phyloP scores from a whole-genome alignment of 2,329 filamentous ascomycete genomes.

The Pleurostoma richardsiae region DNA sequence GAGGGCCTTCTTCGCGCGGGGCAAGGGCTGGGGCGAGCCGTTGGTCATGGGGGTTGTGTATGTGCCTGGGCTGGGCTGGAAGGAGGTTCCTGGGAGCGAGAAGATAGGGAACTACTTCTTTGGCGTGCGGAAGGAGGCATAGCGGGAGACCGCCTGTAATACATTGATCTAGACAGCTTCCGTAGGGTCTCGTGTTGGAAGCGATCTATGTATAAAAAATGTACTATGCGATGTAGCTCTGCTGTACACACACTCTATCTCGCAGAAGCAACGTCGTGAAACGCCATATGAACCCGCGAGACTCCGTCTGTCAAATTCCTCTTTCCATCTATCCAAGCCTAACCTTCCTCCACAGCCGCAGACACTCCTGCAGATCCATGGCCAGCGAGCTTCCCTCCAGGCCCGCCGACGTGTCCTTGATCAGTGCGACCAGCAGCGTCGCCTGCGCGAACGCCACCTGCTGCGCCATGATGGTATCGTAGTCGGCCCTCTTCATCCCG shows the following conservation, averaged over 20 bases:
- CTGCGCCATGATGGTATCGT: slow-evolving; percentile 28
- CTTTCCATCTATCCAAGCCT: slow-evolving; percentile 35
- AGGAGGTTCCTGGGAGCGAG: slow-evolving; percentile 74
- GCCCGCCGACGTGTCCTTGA: slow-evolving; percentile 38
- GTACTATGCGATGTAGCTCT: too few species aligned
- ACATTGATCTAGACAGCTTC: not conserved
- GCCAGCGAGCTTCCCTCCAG: slow-evolving; percentile 38
- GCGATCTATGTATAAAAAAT: too few species aligned
- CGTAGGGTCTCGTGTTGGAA: not conserved
- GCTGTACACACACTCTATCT: too few species aligned
- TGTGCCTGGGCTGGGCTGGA: slow-evolving; percentile 88
- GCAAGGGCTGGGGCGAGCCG: slow-evolving; percentile 53
- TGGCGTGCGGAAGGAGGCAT: slow-evolving; percentile 54
- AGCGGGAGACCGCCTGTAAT: not conserved
- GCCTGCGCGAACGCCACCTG: slow-evolving; percentile 40
- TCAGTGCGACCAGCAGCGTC: slow-evolving; percentile 39
- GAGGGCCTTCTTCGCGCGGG: slow-evolving; percentile 45
- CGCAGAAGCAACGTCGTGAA: too few species aligned
- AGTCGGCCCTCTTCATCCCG: slow-evolving; percentile 44
- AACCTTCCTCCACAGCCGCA: slow-evolving; percentile 48
- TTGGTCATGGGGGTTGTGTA: slow-evolving; percentile 79
- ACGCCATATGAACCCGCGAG: too few species aligned
- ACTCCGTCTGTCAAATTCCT: too few species aligned
- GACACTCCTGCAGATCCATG: slow-evolving; percentile 49
- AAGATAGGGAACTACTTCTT: slow-evolving; percentile 95